phyloP scores from a whole-genome alignment of 805 yeast genomes.

The Kuraishia borneana region DNA sequence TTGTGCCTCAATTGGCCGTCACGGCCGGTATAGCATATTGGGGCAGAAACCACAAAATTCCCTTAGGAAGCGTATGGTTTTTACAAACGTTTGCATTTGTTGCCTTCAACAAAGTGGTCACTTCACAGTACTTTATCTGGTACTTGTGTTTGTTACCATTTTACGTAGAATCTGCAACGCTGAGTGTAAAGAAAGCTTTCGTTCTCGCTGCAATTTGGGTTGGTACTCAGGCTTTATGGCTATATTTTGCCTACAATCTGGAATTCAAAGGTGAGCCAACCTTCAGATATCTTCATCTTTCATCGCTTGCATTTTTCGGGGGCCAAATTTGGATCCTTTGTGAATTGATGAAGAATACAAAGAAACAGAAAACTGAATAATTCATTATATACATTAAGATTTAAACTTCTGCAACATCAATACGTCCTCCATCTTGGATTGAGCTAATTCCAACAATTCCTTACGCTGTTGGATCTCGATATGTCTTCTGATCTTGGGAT shows the following conservation, averaged over 20 bases:
- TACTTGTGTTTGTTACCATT: conserved; percentile 78
- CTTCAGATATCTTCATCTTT: conserved; percentile 41
- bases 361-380: background rate
- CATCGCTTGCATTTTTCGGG: conserved; percentile 48
- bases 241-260: conserved; percentile 60
- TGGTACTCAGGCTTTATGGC: conserved; percentile 65
- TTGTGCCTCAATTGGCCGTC: conserved; percentile 68
- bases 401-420: conserved; percentile 43
- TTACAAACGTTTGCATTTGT: conserved; percentile 74
- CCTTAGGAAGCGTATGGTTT: conserved; percentile 45
- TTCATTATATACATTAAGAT: no score
- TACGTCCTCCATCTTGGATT: conserved; percentile 78
- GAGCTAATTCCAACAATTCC: conserved; percentile 74
- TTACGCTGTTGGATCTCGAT: conserved; percentile 91
- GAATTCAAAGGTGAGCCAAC: conserved; percentile 74
- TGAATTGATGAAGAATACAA: conserved; percentile 28
- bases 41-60: conserved; percentile 24
- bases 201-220: conserved; percentile 49
- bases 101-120: conserved; percentile 70
- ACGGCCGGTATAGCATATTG: conserved; percentile 45
- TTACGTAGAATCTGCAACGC: conserved; percentile 36
- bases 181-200: conserved; percentile 26
- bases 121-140: conserved; percentile 96
- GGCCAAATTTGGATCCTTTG: conserved; percentile 53
- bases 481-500: conserved; percentile 81